Percentiles rank a stretch among this genome's conserved stretches.
These are phyloP conservation scores for Amanita phalloides DNA, from an alignment of 768 basidiomycete species.

Conservation along the genomic window DNA sequence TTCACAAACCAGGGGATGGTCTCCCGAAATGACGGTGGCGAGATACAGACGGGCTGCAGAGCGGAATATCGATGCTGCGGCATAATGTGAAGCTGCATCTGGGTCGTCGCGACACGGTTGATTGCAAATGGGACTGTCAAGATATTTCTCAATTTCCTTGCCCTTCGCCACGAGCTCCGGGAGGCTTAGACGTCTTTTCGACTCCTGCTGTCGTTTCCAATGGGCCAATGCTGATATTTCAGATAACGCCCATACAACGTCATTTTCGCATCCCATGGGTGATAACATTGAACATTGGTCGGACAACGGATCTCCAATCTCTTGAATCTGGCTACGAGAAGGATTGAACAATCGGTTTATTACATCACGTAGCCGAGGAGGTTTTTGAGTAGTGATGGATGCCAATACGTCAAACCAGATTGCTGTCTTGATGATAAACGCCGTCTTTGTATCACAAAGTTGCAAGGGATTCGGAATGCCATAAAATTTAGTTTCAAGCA, in stretches of 20 bases:
- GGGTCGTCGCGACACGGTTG: slow-evolving; percentile 8
- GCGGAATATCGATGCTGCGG: slow-evolving; percentile 58
- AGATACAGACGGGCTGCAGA: slow-evolving; percentile 67
- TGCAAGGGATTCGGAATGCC: slow-evolving; percentile 36
- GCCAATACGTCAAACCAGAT: slow-evolving; percentile 87
- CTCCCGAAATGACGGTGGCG: slow-evolving; percentile 66
- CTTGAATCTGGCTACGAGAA: slow-evolving; percentile 26
- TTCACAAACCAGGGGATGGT: slow-evolving; percentile 54
- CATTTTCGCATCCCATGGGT: slow-evolving; percentile 80
- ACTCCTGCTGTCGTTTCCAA: slow-evolving; percentile 46
- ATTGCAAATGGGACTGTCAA: slow-evolving; percentile 16
- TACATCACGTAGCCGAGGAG: slow-evolving; percentile 44
- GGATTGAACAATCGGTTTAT: slow-evolving; percentile 51
- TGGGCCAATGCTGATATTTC: slow-evolving; percentile 53
- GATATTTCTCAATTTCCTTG: slow-evolving; percentile 36
- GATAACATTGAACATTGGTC: slow-evolving; percentile 61
- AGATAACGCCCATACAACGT: slow-evolving; percentile 68
- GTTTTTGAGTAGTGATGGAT: slow-evolving; percentile 51
- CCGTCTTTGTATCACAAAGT: slow-evolving; percentile 34
- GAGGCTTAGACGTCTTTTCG: slow-evolving; percentile 40
- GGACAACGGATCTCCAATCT: slow-evolving; percentile 12
- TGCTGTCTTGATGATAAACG: slow-evolving; percentile 75
- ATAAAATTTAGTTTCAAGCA: slow-evolving; percentile 18
- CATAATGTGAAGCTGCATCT: slow-evolving; percentile 20
- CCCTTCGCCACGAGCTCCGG: slow-evolving; percentile 46